Percentiles rank a stretch among this genome's conserved stretches.
These are phyloP conservation scores for Scenedesmus sp. DNA, from an alignment of 163 green algal genomes.

Conservation along the genomic window DNA sequence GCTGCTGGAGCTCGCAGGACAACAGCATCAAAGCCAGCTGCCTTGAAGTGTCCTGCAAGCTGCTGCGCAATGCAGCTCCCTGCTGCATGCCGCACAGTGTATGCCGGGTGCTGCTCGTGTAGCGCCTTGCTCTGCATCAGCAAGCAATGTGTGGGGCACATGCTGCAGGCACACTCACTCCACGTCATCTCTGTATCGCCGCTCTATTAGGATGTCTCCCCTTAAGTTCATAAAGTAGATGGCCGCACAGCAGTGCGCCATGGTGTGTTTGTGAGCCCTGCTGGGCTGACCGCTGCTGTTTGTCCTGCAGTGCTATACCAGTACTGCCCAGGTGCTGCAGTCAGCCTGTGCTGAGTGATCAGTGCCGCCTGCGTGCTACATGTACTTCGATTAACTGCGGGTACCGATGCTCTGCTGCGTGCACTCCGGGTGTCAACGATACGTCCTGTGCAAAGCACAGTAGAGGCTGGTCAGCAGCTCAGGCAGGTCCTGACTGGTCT, in stretches of 20 bases:
- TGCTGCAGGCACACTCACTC: constrained; percentile 75
- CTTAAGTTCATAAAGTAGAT: constrained; percentile 96
- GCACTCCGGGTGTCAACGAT: neutral
- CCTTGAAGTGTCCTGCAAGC: neutral
- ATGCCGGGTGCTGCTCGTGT: neutral
- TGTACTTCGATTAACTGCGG: neutral
- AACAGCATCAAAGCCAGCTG: neutral
- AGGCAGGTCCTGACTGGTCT: neutral
- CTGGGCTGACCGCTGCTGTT: neutral
- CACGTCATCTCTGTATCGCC: constrained; percentile 93
- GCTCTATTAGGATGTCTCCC: constrained; percentile 94
- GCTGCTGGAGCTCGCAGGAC: neutral
- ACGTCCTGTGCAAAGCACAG: neutral
- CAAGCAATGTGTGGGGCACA: neutral
- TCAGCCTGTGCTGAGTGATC: neutral
- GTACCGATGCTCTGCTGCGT: neutral
- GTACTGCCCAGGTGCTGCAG: constrained; percentile 1
- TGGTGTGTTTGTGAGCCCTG: constrained; percentile 38
- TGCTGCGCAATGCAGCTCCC: neutral
- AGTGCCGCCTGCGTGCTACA: neutral
- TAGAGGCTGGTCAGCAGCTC: neutral
- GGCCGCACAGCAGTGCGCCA: constrained; percentile 73
- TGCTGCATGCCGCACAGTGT: neutral
- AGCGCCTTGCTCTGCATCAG: neutral
- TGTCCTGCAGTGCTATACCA: neutral